A percentile compares a stretch with the other conserved stretches of the same genome.
phyloP scores from a whole-genome alignment of 495 filamentous ascomycete genomes.

The Hapsidospora chrysogenum region DNA sequence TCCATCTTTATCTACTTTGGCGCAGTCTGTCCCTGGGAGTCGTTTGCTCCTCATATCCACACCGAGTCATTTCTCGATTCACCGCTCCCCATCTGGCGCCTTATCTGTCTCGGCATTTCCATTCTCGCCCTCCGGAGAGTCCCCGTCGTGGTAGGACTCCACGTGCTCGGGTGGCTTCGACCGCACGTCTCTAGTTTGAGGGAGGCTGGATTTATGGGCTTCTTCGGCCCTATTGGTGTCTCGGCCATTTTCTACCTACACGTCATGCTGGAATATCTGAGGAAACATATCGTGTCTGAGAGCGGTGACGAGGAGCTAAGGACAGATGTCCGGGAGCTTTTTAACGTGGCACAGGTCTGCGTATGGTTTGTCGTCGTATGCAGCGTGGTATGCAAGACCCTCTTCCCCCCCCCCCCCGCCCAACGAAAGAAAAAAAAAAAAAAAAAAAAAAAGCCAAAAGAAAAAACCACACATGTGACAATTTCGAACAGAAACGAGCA shows the following conservation, averaged over 20 bases:
- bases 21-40: conserved; percentile 67
- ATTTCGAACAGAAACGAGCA: no score
- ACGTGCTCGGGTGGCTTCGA: conserved; percentile 17
- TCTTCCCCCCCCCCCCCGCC: no score
- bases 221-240: conserved; percentile 92
- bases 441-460: no score
- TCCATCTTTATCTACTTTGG: conserved; percentile 87
- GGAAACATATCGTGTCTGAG: conserved; percentile 29
- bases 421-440: no score
- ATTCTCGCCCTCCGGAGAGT: conserved; percentile 66
- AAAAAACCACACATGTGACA: no score
- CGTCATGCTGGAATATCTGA: conserved; percentile 53
- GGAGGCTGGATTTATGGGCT: conserved; percentile 74
- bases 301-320: no score
- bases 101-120: conserved; percentile 64
- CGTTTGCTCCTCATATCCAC: conserved; percentile 22
- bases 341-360: no score
- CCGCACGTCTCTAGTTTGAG: conserved; percentile 11
- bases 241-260: conserved; percentile 84
- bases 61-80: conserved; percentile 27
- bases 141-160: conserved; percentile 57
- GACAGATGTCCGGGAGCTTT: no score
- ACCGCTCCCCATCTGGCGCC: conserved; percentile 59
- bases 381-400: no score
- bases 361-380: no score